Evolutionary conservation across 169 alveolate genomes (phyloP).

Genomic region (Theileria equi): DNA sequence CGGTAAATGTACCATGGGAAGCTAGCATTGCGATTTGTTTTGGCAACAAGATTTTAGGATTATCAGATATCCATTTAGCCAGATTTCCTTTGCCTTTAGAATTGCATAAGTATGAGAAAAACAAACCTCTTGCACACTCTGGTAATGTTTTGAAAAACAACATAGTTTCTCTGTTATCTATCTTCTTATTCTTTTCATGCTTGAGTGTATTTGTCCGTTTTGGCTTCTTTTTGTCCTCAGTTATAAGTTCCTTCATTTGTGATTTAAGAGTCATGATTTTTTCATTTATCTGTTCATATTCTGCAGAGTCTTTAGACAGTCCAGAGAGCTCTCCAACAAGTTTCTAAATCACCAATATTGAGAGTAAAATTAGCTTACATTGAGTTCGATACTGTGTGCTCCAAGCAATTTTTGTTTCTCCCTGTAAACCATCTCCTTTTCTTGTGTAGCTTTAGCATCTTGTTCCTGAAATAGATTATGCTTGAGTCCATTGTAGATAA

Average conservation of each 20-base stretch:
- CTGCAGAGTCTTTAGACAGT: conserved; percentile 48
- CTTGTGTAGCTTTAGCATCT: not conserved
- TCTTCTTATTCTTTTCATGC: not conserved
- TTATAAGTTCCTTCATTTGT: conserved; percentile 34
- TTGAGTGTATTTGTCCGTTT: conserved; percentile 3
- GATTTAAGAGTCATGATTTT: conserved; percentile 18
- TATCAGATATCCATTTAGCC: conserved; percentile 56
- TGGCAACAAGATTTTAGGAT: conserved; percentile 31
- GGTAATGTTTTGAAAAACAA: conserved; percentile 35
- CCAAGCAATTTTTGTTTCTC: conserved; percentile 13
- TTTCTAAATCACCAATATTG: not conserved
- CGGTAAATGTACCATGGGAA: not conserved
- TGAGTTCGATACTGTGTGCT: conserved; percentile 9
- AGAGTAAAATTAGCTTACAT: conserved; percentile 4
- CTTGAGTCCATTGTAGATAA: not conserved
- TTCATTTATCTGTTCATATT: conserved; percentile 18
- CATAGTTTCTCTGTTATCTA: conserved; percentile 26
- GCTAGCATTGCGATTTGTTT: conserved; percentile 66
- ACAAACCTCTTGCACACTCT: conserved; percentile 43
- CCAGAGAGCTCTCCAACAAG: conserved; percentile 29
- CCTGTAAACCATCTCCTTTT: conserved; percentile 14
- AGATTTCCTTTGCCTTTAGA: conserved; percentile 42
- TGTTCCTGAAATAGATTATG: not conserved
- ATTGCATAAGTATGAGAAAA: too few relatives aligned
- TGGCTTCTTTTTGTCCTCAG: not conserved